Evolutionary conservation across 1,284 basidiomycete genomes (phyloP).

Genomic region (Tylopilus sp.): DNA sequence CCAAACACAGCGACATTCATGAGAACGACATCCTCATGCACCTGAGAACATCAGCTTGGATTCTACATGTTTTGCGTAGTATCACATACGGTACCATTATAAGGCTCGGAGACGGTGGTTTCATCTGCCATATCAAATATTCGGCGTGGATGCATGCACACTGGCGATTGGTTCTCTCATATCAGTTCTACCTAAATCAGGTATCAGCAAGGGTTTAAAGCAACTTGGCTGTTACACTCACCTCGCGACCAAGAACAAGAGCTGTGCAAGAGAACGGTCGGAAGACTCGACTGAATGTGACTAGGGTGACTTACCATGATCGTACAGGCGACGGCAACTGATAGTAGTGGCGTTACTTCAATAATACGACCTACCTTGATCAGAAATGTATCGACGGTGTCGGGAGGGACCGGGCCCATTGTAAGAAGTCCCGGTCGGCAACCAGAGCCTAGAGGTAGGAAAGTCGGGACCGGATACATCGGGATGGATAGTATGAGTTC

Average conservation of each 20-base stretch:
- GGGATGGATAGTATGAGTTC: not conserved
- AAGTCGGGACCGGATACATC: not conserved
- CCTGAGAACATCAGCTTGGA: slow-evolving; percentile 10
- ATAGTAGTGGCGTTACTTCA: slow-evolving; percentile 4
- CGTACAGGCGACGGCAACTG: slow-evolving; percentile 34
- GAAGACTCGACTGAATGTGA: not conserved
- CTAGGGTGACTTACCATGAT: slow-evolving; percentile 22
- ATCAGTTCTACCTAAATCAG: slow-evolving; percentile 28
- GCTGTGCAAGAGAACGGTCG: slow-evolving; percentile 11
- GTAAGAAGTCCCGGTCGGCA: not conserved
- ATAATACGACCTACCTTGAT: slow-evolving; percentile 19
- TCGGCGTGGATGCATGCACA: not conserved
- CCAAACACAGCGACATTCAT: slow-evolving; percentile 19
- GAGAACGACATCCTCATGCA: slow-evolving; percentile 31
- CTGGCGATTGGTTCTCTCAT: slow-evolving; percentile 24
- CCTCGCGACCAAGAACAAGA: slow-evolving; percentile 29
- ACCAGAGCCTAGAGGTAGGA: not conserved
- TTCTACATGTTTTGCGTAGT: slow-evolving; percentile 7
- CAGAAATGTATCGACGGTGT: slow-evolving; percentile 15
- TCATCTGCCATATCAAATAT: slow-evolving; percentile 19
- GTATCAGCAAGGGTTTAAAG: slow-evolving; percentile 1
- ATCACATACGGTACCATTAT: slow-evolving; percentile 26
- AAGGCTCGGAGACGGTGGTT: slow-evolving; percentile 23
- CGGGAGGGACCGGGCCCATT: slow-evolving; percentile 24
- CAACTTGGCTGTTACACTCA: slow-evolving; percentile 6